Evolutionary conservation across 1,284 basidiomycete genomes (phyloP), one percentile per base, ranked within the genome.

Genomic region (Trichosporon sp.): DNA sequence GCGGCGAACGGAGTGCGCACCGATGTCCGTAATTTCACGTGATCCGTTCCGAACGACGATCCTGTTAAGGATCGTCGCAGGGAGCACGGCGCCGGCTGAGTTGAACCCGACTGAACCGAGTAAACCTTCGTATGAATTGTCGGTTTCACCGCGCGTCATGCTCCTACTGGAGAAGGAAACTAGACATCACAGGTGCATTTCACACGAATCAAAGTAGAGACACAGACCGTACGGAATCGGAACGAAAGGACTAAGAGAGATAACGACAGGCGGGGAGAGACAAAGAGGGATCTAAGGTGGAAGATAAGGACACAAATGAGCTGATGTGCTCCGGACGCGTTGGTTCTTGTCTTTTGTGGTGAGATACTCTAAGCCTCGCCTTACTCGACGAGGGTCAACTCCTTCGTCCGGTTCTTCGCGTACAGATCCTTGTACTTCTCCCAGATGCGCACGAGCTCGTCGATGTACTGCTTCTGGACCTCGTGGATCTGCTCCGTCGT

Each of bases 401-500:
- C 84, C 61, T 81, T 81, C 16, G 83, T 84, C 38, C 84, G 74
- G 68, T 84, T 79, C 68, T 81, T 77, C 8, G 84, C 84, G 68
- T 85, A 85, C 8, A 85, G 74, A 69, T 85, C 84, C 73, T 97
- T 97, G 87, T 98, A 95, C 26, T 91, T 90, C 80, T 98, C 88
- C 95, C 95, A 98, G 76, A 97, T 96, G 67, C 94, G 87, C 78
- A 91, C 91, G 32, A 98, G 86, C 83, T 98, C 96, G 69, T 91
- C 91, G 74, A 99, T 98, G 82, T 99, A 99, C 74, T 88, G 84
- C 74, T 88, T 86, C 79, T 99, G 96, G 12, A 94, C 87, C 65
- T 89, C 88, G 75, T 90, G 89, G 31, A 99, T 84, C 78, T 94
- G 89, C 73, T 95, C 92, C 69, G 91, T 83, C 32, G 89, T 88